Evolutionary conservation across 2,329 filamentous ascomycete species (phyloP).

Genomic region (Aspergillus viridinutans): DNA sequence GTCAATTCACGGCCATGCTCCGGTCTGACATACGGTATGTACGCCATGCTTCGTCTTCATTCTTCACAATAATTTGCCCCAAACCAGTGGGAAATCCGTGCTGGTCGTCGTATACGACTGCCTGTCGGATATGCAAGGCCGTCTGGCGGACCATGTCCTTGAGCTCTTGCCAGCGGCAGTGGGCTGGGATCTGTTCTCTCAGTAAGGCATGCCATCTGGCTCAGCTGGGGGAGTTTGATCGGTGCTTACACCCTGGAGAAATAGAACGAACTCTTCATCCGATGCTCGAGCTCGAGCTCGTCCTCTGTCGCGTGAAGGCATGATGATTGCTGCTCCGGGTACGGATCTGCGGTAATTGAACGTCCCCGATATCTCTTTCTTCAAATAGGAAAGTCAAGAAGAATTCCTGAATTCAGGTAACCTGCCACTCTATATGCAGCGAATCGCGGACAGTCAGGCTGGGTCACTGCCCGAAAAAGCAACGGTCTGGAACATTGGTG

Average conservation of each 20-base stretch:
- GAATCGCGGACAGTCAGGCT: not conserved
- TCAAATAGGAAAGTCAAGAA: not conserved
- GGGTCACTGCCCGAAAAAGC: not conserved
- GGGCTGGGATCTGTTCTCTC: conserved; percentile 34
- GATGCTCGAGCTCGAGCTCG: conserved; percentile 29
- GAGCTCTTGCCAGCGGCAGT: conserved; percentile 44
- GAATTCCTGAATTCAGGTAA: not conserved
- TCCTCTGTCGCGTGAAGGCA: conserved; percentile 33
- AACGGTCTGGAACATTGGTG: not conserved
- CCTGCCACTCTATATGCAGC: not conserved
- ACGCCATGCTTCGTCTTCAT: conserved; percentile 42
- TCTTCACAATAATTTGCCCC: conserved; percentile 44
- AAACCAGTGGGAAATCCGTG: conserved; percentile 41
- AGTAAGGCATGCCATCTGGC: conserved; percentile 9
- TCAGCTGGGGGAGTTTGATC: not conserved
- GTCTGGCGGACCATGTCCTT: conserved; percentile 44
- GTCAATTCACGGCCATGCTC: not conserved
- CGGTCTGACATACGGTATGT: conserved; percentile 35
- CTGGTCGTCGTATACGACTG: conserved; percentile 42
- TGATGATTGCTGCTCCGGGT: conserved; percentile 8
- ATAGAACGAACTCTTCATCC: conserved; percentile 44
- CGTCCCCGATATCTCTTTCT: not conserved
- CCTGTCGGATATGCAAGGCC: conserved; percentile 41
- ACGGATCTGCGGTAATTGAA: not conserved
- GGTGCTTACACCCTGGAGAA: conserved; percentile 39